Evolutionary conservation across 495 filamentous ascomycete species (phyloP).

Genomic region (Xylaria scruposa): DNA sequence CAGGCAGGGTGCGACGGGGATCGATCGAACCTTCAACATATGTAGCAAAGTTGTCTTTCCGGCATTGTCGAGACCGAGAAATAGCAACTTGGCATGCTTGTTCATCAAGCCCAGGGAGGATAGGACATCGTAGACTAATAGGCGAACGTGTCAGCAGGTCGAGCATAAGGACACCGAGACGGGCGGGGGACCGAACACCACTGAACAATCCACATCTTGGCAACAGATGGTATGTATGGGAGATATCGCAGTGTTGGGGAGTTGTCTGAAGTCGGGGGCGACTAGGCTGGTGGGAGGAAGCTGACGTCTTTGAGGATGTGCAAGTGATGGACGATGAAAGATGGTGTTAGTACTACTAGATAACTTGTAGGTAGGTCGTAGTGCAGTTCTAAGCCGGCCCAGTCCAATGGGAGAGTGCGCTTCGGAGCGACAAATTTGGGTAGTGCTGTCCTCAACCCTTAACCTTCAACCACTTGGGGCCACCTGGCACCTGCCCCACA

Average conservation of each 20-base stretch:
- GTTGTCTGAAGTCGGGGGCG: background rate
- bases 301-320: constrained; percentile 15
- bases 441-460: constrained; percentile 5
- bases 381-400: background rate
- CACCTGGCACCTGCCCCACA: constrained; percentile 22
- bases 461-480: background rate
- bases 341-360: constrained; percentile 9
- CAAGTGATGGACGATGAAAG: background rate
- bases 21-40: constrained; percentile 83
- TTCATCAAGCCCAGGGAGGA: constrained; percentile 89
- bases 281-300: background rate
- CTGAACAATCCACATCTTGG: constrained; percentile 91
- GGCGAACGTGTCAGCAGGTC: constrained; percentile 29
- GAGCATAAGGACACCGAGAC: constrained; percentile 32
- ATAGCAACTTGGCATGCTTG: constrained; percentile 95
- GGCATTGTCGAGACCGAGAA: constrained; percentile 95
- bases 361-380: background rate
- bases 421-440: constrained; percentile 18
- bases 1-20: constrained; percentile 26
- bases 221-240: background rate
- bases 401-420: background rate
- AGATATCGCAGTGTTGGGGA: background rate
- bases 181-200: constrained; percentile 75
- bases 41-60: constrained; percentile 94
- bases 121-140: constrained; percentile 88